Evolutionary conservation across 345 rosid species (phyloP), one percentile per base, ranked within the genome.

Genomic region (Camelina hispida): DNA sequence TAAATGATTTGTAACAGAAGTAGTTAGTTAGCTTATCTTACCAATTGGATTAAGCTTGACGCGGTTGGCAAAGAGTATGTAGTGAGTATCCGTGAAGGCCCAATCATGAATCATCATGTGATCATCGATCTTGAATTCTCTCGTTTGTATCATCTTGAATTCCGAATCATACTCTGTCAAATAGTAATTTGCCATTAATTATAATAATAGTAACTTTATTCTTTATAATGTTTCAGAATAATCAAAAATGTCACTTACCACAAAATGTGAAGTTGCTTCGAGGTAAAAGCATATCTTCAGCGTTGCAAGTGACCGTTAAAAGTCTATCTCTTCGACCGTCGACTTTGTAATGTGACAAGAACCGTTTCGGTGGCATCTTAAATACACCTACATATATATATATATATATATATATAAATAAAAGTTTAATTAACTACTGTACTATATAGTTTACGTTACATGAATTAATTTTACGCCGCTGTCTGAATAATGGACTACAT

Each of bases 71-170:
- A 88, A 94, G 20, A 91, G 59, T 66, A 94, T 81, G 68, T 94
- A 94, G 56, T 89, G 85, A 44, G 87, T 80, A 23, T 91, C 95
- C 0, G 95, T 94, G 71, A 91, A 86, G 7, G 98, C 98, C 98
- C 97, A 94, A 14, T 94, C 98, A 57, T 94, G 98, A 64, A 91
- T 87, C 97, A 94, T 91, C 78, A 89, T 63, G 69, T 91, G 98
- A 74, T 91, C 96, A 0, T 91, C 79, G 50, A 94, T 83, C 62
- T 62, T 66, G 78, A 88, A 91, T 37, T 87, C 96, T 80, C 53
- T 84, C 43, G 62, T 81, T 60, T 85, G 84, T 54, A 86, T 9
- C 75, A 84, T 12, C 77, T 86, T 80, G 81, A 94, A 94, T 54
- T 80, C 64, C 4, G 84, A 63, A 74, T 94, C 93, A 62, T 79